Conservation (phyloP, 257 asterid genomes). For the Primulina tabacum region DNA sequence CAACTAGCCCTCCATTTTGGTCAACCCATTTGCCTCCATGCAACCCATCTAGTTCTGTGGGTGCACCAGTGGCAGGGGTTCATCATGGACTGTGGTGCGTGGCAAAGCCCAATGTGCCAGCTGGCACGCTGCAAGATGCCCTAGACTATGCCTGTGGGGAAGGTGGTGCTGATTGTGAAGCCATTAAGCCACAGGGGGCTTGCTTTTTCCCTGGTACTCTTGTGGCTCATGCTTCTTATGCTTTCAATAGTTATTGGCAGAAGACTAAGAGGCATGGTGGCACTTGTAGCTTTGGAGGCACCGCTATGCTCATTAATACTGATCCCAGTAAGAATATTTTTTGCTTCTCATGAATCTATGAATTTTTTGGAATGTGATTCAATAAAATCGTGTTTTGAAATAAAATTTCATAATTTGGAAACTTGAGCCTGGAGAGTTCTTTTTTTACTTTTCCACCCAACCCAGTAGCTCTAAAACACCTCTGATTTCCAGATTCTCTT, state of each 20-base stretch:
- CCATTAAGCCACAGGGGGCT: constrained; percentile 55
- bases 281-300: constrained; percentile 83
- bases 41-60: constrained; percentile 40
- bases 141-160: constrained; percentile 88
- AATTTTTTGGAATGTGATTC: not conserved
- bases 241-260: constrained; percentile 94
- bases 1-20: constrained; percentile 51
- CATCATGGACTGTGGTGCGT: constrained; percentile 74
- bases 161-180: constrained; percentile 82
- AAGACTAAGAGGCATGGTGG: constrained; percentile 69
- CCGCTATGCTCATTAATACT: constrained; percentile 78
- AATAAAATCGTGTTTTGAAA: too few relatives aligned
- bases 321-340: constrained; percentile 65
- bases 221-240: constrained; percentile 87
- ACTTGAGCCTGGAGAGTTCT: not conserved
- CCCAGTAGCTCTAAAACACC: not conserved
- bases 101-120: constrained; percentile 90
- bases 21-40: constrained; percentile 70
- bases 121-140: constrained; percentile 76
- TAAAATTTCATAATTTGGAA: not conserved
- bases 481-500: not conserved
- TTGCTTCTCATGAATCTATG: not conserved
- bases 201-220: constrained; percentile 66
- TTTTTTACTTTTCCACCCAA: not conserved
- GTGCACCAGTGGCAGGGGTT: constrained; percentile 34